Evolutionary conservation across 768 basidiomycete genomes (phyloP).

Genomic region (Lepiota brunneoincarnata): DNA sequence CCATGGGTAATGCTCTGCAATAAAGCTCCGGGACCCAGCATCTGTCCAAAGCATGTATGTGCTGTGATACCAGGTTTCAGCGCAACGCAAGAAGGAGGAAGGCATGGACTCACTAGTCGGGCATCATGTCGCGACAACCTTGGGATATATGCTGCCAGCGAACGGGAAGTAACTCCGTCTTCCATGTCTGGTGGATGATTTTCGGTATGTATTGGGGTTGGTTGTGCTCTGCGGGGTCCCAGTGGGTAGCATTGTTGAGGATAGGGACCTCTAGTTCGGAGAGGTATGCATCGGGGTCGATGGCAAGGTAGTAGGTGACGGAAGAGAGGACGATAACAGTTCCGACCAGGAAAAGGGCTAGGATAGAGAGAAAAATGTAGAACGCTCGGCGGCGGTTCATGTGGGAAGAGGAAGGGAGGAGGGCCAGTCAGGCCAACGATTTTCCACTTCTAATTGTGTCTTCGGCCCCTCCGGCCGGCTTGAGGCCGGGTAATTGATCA

Average conservation of each 20-base stretch:
- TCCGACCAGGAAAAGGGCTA: constrained; percentile 80
- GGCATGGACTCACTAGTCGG: constrained; percentile 79
- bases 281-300: constrained; percentile 76
- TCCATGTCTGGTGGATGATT: constrained; percentile 99
- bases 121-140: constrained; percentile 87
- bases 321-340: constrained; percentile 92
- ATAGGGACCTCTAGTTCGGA: constrained; percentile 72
- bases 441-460: constrained; percentile 10
- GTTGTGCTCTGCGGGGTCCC: constrained; percentile 61
- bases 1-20: constrained; percentile 84
- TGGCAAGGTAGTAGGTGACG: constrained; percentile 85
- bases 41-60: constrained; percentile 99
- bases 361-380: constrained; percentile 41
- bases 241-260: constrained; percentile 50
- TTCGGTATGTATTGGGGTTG: constrained; percentile 79
- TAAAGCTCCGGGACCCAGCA: constrained; percentile 83
- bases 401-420: constrained; percentile 14
- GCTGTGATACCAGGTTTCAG: constrained; percentile 38
- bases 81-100: constrained; percentile 10
- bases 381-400: constrained; percentile 47
- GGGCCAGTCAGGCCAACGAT: constrained; percentile 5
- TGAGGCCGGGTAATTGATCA: neutral
- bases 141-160: constrained; percentile 81
- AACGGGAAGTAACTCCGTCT: constrained; percentile 79
- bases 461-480: constrained; percentile 5